Conservation (phyloP, 2,329 filamentous ascomycete genomes). For the Diaporthe humulicola region DNA sequence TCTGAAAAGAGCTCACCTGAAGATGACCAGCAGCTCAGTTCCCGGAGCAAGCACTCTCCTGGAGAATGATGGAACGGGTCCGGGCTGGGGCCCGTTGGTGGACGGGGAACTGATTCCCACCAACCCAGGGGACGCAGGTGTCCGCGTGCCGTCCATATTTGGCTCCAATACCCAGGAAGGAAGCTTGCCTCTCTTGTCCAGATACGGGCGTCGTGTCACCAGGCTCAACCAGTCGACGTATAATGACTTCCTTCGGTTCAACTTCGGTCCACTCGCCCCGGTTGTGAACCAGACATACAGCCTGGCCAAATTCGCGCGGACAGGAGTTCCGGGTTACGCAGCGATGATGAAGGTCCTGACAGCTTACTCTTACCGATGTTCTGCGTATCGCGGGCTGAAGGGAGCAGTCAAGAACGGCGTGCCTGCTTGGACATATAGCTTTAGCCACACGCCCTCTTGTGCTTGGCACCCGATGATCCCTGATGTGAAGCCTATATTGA, state of each 20-base stretch:
- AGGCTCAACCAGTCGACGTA: slow-evolving; percentile 1
- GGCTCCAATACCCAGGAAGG: slow-evolving; percentile 5
- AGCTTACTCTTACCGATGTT: neutral
- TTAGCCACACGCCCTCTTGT: slow-evolving; percentile 5
- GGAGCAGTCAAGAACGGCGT: slow-evolving; percentile 10
- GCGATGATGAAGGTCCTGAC: slow-evolving; percentile 5
- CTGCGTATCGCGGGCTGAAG: neutral
- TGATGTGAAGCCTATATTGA: neutral
- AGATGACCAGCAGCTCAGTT: neutral
- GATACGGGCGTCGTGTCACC: neutral
- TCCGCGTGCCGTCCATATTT: slow-evolving; percentile 11
- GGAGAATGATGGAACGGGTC: slow-evolving; percentile 5
- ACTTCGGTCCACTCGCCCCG: neutral
- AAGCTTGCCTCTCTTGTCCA: neutral
- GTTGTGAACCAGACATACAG: neutral
- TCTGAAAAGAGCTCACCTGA: neutral
- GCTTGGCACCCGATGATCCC: neutral
- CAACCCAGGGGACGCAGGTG: neutral
- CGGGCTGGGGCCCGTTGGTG: slow-evolving; percentile 5
- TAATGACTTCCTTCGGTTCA: neutral
- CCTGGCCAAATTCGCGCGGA: neutral
- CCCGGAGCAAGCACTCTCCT: slow-evolving; percentile 2
- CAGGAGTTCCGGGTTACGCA: neutral
- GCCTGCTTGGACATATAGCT: slow-evolving; percentile 20
- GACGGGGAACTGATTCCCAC: neutral